These are phyloP conservation scores for Aspergillus arachidicola DNA, from an alignment of 2,329 filamentous ascomycete species.

Conservation along the genomic window DNA sequence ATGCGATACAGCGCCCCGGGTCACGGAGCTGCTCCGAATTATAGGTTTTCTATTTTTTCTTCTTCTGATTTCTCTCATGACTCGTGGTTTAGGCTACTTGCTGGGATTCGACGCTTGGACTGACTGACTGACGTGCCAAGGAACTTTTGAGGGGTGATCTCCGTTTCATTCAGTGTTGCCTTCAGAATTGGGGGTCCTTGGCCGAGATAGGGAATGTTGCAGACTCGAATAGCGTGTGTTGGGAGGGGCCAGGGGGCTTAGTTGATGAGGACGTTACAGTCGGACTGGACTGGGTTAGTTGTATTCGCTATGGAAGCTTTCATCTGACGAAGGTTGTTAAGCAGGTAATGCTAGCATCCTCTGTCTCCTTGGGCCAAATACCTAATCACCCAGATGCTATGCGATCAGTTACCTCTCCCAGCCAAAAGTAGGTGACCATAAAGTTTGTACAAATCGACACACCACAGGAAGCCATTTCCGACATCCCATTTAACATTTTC, in stretches of 20 bases:
- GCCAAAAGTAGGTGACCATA: not conserved
- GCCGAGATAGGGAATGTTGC: not conserved
- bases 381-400: not conserved
- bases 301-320: not conserved
- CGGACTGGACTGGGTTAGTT: not conserved
- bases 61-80: not conserved
- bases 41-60: not conserved
- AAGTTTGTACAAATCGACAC: not conserved
- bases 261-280: not conserved
- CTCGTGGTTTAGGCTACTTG: not conserved
- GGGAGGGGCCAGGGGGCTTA: not conserved
- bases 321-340: not conserved
- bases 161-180: not conserved
- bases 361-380: too few relatives aligned
- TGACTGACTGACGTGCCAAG: not conserved
- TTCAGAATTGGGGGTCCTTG: not conserved
- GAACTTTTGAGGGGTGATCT: not conserved
- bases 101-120: not conserved
- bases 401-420: not conserved
- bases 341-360: not conserved
- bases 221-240: not conserved
- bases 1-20: not conserved
- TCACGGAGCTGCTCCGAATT: not conserved
- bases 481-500: not conserved
- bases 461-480: not conserved